A percentile compares a stretch with the other conserved stretches of the same genome.
Evolutionary conservation across 495 filamentous ascomycete genomes (phyloP).

Genomic region (Penicillium paxilli): DNA sequence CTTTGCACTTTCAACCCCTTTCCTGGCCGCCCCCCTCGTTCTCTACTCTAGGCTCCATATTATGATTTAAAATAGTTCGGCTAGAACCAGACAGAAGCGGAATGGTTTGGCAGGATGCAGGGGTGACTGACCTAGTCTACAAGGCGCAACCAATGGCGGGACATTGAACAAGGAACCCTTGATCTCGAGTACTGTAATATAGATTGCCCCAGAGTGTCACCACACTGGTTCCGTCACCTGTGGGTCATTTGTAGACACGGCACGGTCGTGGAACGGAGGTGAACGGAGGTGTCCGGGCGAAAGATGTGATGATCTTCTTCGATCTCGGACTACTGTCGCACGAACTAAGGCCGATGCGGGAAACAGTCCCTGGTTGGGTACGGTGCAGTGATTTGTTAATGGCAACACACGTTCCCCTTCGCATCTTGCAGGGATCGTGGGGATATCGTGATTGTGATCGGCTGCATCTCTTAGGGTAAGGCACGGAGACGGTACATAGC

Average conservation of each 20-base stretch:
- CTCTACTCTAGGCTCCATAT: background rate
- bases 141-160: constrained; percentile 1
- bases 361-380: background rate
- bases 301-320: constrained; percentile 9
- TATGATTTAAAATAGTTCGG: background rate
- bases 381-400: background rate
- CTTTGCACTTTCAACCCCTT: background rate
- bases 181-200: constrained; percentile 4
- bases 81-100: constrained; percentile 2
- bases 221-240: constrained; percentile 12
- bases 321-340: constrained; percentile 5
- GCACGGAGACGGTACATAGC: too few relatives aligned
- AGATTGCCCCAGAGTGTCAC: constrained; percentile 14
- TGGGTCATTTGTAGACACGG: constrained; percentile 19
- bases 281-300: constrained; percentile 13
- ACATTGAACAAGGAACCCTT: background rate
- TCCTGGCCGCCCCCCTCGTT: background rate
- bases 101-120: constrained; percentile 1
- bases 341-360: constrained; percentile 5
- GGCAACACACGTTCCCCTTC: background rate
- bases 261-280: constrained; percentile 5
- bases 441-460: background rate
- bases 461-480: background rate
- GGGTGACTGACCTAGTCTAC: constrained; percentile 5
- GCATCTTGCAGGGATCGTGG: background rate